Conservation (phyloP, 345 rosid genomes). For the Conringia planisiliqua region DNA sequence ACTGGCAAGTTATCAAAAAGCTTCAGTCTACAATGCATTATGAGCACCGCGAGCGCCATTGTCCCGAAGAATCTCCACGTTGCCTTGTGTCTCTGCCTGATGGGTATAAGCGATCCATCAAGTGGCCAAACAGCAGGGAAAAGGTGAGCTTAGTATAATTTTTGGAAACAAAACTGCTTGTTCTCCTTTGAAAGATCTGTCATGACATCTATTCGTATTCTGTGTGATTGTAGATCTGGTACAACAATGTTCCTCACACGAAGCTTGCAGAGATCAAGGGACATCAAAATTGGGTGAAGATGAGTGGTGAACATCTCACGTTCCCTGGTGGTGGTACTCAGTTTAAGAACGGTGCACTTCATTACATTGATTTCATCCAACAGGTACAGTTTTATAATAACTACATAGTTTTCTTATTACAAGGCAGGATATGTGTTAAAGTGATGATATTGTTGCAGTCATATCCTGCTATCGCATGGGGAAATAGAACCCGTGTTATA, state of each 20-base stretch:
- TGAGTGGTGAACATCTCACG: conserved; percentile 77
- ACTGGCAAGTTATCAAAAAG: conserved; percentile 63
- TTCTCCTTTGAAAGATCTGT: not conserved
- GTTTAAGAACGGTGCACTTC: conserved; percentile 83
- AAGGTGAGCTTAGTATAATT: conserved; percentile 40
- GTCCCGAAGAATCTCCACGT: conserved; percentile 75
- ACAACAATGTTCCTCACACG: conserved; percentile 79
- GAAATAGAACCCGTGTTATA: conserved; percentile 63
- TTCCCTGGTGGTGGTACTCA: conserved; percentile 99
- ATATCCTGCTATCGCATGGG: conserved; percentile 67
- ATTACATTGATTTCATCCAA: conserved; percentile 85
- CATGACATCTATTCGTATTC: conserved; percentile 2
- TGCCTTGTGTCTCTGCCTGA: conserved; percentile 82
- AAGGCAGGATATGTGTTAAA: not conserved
- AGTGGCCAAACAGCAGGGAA: conserved; percentile 91
- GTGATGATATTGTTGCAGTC: conserved; percentile 40
- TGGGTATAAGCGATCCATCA: conserved; percentile 63
- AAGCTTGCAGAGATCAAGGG: conserved; percentile 83
- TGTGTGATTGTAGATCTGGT: conserved; percentile 21
- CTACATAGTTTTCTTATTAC: not conserved
- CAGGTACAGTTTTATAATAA: conserved; percentile 40
- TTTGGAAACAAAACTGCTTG: not conserved
- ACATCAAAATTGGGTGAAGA: conserved; percentile 92
- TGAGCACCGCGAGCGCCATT: conserved; percentile 94
- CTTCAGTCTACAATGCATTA: conserved; percentile 66